These are phyloP conservation scores for Candida silvicultrix DNA, from an alignment of 805 yeast genomes.

Conservation along the genomic window DNA sequence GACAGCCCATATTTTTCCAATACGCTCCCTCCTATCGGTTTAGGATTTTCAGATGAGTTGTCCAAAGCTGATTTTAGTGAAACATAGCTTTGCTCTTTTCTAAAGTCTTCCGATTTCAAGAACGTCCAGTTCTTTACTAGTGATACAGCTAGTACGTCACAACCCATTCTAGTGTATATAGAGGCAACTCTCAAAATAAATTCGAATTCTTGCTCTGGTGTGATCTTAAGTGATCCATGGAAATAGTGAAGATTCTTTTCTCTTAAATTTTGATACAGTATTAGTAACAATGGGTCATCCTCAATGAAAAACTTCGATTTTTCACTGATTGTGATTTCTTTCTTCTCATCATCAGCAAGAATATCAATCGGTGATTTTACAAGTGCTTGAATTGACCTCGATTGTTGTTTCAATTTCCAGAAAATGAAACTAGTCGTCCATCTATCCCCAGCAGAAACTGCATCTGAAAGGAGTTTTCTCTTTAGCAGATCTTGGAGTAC, in stretches of 20 bases:
- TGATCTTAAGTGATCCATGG: slow-evolving; percentile 37
- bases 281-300: slow-evolving; percentile 78
- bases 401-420: slow-evolving; percentile 52
- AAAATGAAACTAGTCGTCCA: slow-evolving; percentile 82
- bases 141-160: slow-evolving; percentile 68
- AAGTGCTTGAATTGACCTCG: slow-evolving; percentile 55
- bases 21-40: slow-evolving; percentile 1
- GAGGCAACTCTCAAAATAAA: slow-evolving; percentile 57
- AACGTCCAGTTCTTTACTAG: slow-evolving; percentile 68
- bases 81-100: slow-evolving; percentile 9
- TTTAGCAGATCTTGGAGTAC: slow-evolving; percentile 44
- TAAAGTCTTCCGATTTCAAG: slow-evolving; percentile 16
- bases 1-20: slow-evolving; percentile 21
- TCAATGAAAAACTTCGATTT: slow-evolving; percentile 40
- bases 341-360: slow-evolving; percentile 25
- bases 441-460: slow-evolving; percentile 58
- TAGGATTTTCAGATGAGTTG: neutral
- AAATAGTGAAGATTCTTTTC: slow-evolving; percentile 42
- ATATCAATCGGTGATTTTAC: slow-evolving; percentile 46
- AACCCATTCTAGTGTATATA: slow-evolving; percentile 84
- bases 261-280: slow-evolving; percentile 59
- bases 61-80: slow-evolving; percentile 3
- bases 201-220: slow-evolving; percentile 45
- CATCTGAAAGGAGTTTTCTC: slow-evolving; percentile 45
- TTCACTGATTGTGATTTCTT: slow-evolving; percentile 12